Conservation (phyloP, 2,329 filamentous ascomycete species). For the Pseudocercospora fuligena region DNA sequence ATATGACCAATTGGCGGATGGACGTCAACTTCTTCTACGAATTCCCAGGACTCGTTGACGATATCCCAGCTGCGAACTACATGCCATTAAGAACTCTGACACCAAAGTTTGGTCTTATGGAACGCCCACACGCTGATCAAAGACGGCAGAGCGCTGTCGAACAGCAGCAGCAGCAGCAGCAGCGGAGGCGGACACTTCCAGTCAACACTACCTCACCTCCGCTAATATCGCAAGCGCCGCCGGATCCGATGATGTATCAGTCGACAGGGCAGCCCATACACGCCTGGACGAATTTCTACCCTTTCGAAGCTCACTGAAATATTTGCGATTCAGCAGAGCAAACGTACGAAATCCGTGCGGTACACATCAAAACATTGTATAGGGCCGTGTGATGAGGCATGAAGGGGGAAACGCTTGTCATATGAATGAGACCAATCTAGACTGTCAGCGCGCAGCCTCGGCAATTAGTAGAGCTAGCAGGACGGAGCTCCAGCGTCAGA, state of each 20-base stretch:
- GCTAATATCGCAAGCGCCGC: neutral
- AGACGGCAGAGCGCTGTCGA: neutral
- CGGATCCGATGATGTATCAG: neutral
- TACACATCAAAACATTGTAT: neutral
- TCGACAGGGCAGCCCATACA: neutral
- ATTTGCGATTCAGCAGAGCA: no score
- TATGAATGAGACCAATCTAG: neutral
- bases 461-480: neutral
- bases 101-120: slow-evolving; percentile 26
- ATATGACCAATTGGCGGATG: slow-evolving; percentile 32
- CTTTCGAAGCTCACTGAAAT: neutral
- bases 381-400: neutral
- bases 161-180: neutral
- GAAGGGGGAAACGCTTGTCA: neutral
- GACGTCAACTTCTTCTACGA: slow-evolving; percentile 32
- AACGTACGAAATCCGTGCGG: neutral
- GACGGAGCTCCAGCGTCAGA: neutral
- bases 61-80: slow-evolving; percentile 30
- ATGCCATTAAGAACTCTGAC: slow-evolving; percentile 26
- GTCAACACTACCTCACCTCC: neutral
- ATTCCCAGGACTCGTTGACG: slow-evolving; percentile 27
- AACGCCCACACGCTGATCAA: neutral
- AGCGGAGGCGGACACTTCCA: slow-evolving; percentile 3
- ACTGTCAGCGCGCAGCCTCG: neutral
- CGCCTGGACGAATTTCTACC: slow-evolving; percentile 4